Conservation (phyloP, 306 rosid species). For the Datisca glomerata region DNA sequence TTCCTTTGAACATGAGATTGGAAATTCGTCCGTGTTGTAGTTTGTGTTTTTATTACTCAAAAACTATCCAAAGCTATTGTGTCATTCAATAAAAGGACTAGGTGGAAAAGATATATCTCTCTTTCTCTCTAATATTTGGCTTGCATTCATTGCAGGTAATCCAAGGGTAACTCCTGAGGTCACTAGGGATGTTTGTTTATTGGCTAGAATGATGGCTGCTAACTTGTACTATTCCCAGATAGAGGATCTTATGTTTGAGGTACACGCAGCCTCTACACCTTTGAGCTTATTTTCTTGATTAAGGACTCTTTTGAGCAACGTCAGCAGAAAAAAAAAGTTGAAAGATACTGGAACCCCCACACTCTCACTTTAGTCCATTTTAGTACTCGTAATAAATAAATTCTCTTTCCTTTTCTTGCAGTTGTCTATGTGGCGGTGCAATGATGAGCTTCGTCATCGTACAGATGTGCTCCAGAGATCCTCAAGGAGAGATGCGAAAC, state of each 20-base stretch:
- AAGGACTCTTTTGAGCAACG: no score
- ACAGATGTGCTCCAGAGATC: not conserved
- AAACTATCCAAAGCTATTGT: not conserved
- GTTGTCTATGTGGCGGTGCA: constrained; percentile 1
- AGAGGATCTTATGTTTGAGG: not conserved
- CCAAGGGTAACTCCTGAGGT: not conserved
- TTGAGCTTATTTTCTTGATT: not conserved
- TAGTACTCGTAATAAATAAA: no score
- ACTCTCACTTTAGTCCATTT: no score
- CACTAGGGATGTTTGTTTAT: not conserved
- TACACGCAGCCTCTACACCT: no score
- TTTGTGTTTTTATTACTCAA: no score
- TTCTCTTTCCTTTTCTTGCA: not conserved
- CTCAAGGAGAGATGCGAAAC: constrained; percentile 1
- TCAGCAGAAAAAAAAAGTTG: no score
- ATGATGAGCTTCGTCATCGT: not conserved
- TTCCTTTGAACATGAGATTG: no score
- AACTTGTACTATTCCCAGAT: not conserved
- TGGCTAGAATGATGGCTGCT: constrained; percentile 1
- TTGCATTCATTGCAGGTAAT: not conserved
- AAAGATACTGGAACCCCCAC: no score
- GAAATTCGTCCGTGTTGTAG: no score
- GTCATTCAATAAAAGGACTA: not conserved
- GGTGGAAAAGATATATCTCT: not conserved
- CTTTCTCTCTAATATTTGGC: not conserved